These are phyloP conservation scores for Myxozyma monticola DNA, from an alignment of 805 yeast genomes.

Conservation along the genomic window DNA sequence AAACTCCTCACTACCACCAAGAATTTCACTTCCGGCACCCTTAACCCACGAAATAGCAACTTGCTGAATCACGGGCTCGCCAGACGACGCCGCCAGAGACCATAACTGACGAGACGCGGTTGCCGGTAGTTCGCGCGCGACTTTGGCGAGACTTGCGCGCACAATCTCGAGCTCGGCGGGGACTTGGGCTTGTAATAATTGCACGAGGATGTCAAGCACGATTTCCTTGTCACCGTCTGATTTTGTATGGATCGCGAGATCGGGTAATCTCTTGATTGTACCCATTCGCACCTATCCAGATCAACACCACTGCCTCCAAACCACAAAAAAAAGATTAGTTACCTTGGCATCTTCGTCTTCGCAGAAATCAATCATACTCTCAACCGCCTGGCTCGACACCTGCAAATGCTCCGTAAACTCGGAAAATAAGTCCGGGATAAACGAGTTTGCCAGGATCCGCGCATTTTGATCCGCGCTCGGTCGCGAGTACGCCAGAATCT, in stretches of 20 bases:
- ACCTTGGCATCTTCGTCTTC: constrained; percentile 25
- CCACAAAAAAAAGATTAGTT: neutral
- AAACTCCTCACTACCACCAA: constrained; percentile 2
- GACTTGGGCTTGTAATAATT: constrained; percentile 17
- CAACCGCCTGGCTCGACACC: constrained; percentile 18
- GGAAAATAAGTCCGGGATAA: constrained; percentile 21
- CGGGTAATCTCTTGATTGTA: constrained; percentile 17
- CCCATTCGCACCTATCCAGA: constrained; percentile 10
- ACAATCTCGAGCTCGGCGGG: constrained; percentile 18
- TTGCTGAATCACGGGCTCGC: constrained; percentile 15
- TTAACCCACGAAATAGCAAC: constrained; percentile 12
- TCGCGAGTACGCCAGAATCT: constrained; percentile 12
- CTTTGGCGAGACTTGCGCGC: constrained; percentile 3
- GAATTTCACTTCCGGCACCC: constrained; percentile 2
- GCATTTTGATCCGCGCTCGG: constrained; percentile 11
- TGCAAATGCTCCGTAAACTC: constrained; percentile 8
- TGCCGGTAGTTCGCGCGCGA: constrained; percentile 9
- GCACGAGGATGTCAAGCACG: constrained; percentile 18
- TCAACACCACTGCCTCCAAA: neutral
- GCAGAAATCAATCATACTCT: constrained; percentile 25
- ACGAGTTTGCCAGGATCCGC: constrained; percentile 22
- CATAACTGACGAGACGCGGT: constrained; percentile 18
- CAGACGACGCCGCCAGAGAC: constrained; percentile 6
- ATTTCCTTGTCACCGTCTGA: constrained; percentile 7
- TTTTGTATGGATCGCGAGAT: constrained; percentile 5